Base-by-base conservation (phyloP, 2,329 filamentous ascomycete genomes). In the Plectosphaerella plurivora region DNA sequence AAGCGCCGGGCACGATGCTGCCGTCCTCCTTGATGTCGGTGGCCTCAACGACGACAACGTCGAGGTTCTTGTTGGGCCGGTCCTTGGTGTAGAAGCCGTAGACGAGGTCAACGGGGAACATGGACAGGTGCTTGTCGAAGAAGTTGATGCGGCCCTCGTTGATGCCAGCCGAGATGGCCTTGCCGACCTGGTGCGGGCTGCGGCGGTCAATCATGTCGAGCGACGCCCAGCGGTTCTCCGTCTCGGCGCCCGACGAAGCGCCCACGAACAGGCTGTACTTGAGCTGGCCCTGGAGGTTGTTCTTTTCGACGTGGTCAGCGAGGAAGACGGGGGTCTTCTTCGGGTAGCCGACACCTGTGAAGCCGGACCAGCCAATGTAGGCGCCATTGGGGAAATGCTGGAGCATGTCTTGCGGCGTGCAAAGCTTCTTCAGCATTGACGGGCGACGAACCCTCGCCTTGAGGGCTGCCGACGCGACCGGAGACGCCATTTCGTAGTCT, bases 341-440 rank as follows among this genome's bases (percentile, higher is more conserved):
- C 57, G 89, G 89, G 73, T 94, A 94, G 54, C 89, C 89, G 51
- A 95, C 90, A 62, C 90, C 91, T 12, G 91, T 96, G 72, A 96
- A 96, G 36, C 91, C 91, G 58, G 86, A 91, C 91, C 91, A 96
- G 63, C 91, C 91, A 62, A 96, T 83, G 70, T 94, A 94, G n/a
- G 88, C 73, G 65, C 86, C 86, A 76, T 94, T 83, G 58, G 91
- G 91, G 63, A 96, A 96, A 60, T 89, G 79, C 57, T 88, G 79
- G 55, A 96, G 79, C 58, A 95, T 71, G 67, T 95, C 90, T 69
- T 94, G 83, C 37, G 91, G 83, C 62, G 84, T 84, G 61, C 86
- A 84, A 54, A 96, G 76, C 78, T 93, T 95, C 63, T 84, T 86
- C 52, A 95, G 79, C 70, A 93, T 85, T 42, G 87, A 88, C 20